phyloP scores from a whole-genome alignment of 805 yeast species.

The Lipomyces chichibuensis region DNA sequence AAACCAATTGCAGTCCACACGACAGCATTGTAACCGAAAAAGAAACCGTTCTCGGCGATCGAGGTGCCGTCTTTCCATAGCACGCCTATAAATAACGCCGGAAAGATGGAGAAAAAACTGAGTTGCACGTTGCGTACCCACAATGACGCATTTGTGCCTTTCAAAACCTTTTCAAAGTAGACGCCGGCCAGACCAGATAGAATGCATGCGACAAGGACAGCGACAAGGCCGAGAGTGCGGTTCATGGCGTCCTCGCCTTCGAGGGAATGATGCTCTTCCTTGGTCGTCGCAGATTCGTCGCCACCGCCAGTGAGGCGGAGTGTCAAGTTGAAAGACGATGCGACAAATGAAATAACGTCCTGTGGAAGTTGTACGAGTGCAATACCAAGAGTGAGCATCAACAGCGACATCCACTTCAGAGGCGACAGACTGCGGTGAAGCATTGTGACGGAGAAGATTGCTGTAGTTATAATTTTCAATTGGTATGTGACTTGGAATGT shows the following conservation, averaged over 20 bases:
- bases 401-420: slow-evolving; percentile 46
- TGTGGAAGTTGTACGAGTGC: slow-evolving; percentile 49
- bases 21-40: slow-evolving; percentile 47
- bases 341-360: slow-evolving; percentile 35
- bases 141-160: slow-evolving; percentile 44
- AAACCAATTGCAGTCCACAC: slow-evolving; percentile 47
- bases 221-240: slow-evolving; percentile 43
- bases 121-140: slow-evolving; percentile 51
- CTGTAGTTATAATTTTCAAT: slow-evolving; percentile 50
- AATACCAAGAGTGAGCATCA: slow-evolving; percentile 47
- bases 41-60: slow-evolving; percentile 46
- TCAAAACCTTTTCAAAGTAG: slow-evolving; percentile 49
- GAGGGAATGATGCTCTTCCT: slow-evolving; percentile 13
- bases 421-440: slow-evolving; percentile 43
- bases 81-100: slow-evolving; percentile 47
- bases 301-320: slow-evolving; percentile 20
- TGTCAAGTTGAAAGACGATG: slow-evolving; percentile 25
- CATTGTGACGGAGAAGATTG: slow-evolving; percentile 48
- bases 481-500: slow-evolving; percentile 52
- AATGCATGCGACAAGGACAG: slow-evolving; percentile 47
- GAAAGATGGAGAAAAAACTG: slow-evolving; percentile 47
- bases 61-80: slow-evolving; percentile 45
- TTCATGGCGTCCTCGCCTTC: slow-evolving; percentile 38
- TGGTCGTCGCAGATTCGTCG: slow-evolving; percentile 15
- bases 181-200: slow-evolving; percentile 50